Evolutionary conservation across 768 basidiomycete species (phyloP), one percentile per base, ranked within the genome.

Genomic region (Brasilioporus rufonigricans): DNA sequence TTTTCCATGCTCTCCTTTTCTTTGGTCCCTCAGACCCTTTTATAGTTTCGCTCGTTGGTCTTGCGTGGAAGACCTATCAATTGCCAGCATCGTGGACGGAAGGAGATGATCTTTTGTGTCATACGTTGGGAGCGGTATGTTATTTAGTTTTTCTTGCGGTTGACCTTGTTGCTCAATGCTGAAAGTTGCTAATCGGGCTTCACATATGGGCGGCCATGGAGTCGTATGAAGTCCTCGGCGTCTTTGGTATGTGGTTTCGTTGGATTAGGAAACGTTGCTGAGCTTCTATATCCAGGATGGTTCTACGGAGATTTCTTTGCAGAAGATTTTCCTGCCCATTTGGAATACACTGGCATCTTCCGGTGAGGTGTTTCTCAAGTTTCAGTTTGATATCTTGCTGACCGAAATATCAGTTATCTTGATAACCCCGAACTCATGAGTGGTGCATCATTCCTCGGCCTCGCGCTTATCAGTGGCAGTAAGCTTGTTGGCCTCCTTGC

Each of bases 291-390:
- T 14, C 14, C 53, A 93, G 92, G 97, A 24, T 99, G 97, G 97
- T 95, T 98, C 74, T 99, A 97, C 62, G 94, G 93, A 23, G 93
- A 96, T 72, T 96, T 96, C 74, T 95, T 95, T 78, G 88, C 95
- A 74, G 92, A 96, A 63, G 89, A 93, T 58, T 95, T 91, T 70
- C 93, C 96, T 4, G 75, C 89, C 0, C 84, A 91, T 56, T 76
- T 98, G 10, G 93, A 95, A 55, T 98, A 98, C 69, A 95, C 93
- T 49, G 97, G 97, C 31, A 98, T 99, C 61, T 99, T 96, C 73
- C 85, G 96, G 85, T 93, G 64, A 47, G 75, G 62, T 38, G 33
- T 48, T 51, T 35, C 46, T 36, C 33, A 38, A 32, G 12, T 23
- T 36, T 12, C 11, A n/a, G 10, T 45, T 39, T 32, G 16, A 24